Base-by-base conservation (phyloP, 1,284 basidiomycete genomes). In the Cerrena zonata region DNA sequence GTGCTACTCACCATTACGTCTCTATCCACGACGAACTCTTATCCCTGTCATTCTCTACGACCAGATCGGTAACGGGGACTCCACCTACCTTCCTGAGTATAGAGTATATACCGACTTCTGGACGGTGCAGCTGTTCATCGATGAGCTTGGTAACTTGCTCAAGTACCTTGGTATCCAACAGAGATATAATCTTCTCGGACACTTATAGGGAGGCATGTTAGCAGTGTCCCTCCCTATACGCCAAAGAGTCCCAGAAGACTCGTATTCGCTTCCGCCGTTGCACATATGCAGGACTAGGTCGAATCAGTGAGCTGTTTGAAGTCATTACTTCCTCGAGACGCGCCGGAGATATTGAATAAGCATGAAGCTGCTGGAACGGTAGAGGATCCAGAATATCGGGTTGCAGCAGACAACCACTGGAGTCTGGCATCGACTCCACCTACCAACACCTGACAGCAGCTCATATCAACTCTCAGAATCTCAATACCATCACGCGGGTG, bases 181-280 rank as follows among this genome's bases (percentile, higher is more conserved):
- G 15, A 54, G 68, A 39, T 78, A 69, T 58, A 67, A 69, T 50
- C 54, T 79, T 3, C 53, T 73, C 3, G 76, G 77, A 1, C 76
- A 79, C 47, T 78, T 74, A 15, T 78, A 73, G 72, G 78, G 77
- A n/a, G 75, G 67, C 5, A 78, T 78, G 65, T 62, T 79, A n/a
- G 76, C 62, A 0, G 61, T 69, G 61, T 55, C 40, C 60, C 67
- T 40, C 47, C 66, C 58, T 47, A 57, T 39, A 48, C 53, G 13
- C 75, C 76, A 0, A 50, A 53, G 3, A 73, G 75, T 1, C 52
- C 80, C n/a, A 66, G 65, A 41, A 65, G 58, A 4, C 64, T 80
- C 7, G 55, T 77, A 13, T 52, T 78, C 5, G 51, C 68, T 11
- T 60, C 67, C 42, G 61, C 67, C 18, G 60, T 66, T 19, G 62